Conservation (phyloP, 163 green algal genomes). For the Scenedesmus sp. region DNA sequence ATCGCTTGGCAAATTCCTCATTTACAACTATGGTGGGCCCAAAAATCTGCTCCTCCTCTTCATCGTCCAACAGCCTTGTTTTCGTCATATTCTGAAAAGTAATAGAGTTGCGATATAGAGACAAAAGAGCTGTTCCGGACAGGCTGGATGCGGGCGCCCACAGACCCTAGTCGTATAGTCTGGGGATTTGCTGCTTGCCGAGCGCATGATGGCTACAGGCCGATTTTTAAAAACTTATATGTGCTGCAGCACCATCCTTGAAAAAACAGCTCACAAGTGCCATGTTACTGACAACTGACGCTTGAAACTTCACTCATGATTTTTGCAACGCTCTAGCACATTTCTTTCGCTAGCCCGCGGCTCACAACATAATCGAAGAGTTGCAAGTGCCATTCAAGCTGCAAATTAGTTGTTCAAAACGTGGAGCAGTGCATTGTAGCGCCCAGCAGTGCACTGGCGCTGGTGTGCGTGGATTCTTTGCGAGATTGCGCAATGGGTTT, state of each 20-base stretch:
- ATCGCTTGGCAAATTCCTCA: constrained; percentile 76
- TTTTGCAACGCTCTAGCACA: too few relatives aligned
- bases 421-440: neutral
- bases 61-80: constrained; percentile 62
- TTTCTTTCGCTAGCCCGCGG: too few relatives aligned
- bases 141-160: neutral
- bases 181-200: neutral
- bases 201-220: neutral
- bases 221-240: neutral
- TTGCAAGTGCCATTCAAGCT: too few relatives aligned
- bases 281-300: neutral
- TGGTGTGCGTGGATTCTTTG: neutral
- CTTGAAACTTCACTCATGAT: neutral
- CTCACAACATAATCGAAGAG: too few relatives aligned
- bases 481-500: too few relatives aligned
- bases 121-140: neutral
- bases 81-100: neutral
- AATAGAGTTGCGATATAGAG: neutral
- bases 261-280: neutral
- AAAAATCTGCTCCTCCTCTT: constrained; percentile 52
- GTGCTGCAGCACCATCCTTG: neutral
- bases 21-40: constrained; percentile 72
- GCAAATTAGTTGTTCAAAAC: too few relatives aligned
- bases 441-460: neutral
- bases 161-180: neutral